phyloP scores from a whole-genome alignment of 2,329 filamentous ascomycete species.

The Hymenoscyphus repandus region DNA sequence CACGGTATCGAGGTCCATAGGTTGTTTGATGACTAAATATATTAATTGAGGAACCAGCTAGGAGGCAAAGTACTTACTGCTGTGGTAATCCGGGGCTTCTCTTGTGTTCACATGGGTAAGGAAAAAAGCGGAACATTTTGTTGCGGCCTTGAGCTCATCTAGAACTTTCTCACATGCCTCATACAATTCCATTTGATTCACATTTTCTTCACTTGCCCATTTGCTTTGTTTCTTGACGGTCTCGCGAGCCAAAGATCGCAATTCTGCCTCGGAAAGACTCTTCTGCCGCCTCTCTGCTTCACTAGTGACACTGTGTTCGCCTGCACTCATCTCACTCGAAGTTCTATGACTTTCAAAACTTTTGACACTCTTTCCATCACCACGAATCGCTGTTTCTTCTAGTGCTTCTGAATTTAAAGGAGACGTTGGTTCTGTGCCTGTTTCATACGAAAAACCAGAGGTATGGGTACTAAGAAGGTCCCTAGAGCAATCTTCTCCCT shows the following conservation, averaged over 20 bases:
- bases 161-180: slow-evolving; percentile 95
- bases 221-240: slow-evolving; percentile 97
- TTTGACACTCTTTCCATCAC: no score
- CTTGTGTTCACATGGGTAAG: slow-evolving; percentile 92
- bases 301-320: no score
- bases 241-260: slow-evolving; percentile 91
- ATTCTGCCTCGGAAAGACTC: slow-evolving; percentile 86
- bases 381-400: no score
- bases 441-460: no score
- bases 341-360: no score
- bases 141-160: slow-evolving; percentile 94
- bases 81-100: slow-evolving; percentile 93
- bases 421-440: no score
- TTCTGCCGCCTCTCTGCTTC: no score
- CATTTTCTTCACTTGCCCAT: slow-evolving; percentile 96
- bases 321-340: no score
- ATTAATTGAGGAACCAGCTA: neutral
- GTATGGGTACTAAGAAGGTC: no score
- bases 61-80: slow-evolving; percentile 52
- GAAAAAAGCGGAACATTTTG: slow-evolving; percentile 95
- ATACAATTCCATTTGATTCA: slow-evolving; percentile 96
- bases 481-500: no score
- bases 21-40: slow-evolving; percentile 79
- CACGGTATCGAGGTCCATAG: slow-evolving; percentile 97
- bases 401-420: no score